Evolutionary conservation across 2,329 filamentous ascomycete genomes (phyloP).

Genomic region (Didymella keratinophila): DNA sequence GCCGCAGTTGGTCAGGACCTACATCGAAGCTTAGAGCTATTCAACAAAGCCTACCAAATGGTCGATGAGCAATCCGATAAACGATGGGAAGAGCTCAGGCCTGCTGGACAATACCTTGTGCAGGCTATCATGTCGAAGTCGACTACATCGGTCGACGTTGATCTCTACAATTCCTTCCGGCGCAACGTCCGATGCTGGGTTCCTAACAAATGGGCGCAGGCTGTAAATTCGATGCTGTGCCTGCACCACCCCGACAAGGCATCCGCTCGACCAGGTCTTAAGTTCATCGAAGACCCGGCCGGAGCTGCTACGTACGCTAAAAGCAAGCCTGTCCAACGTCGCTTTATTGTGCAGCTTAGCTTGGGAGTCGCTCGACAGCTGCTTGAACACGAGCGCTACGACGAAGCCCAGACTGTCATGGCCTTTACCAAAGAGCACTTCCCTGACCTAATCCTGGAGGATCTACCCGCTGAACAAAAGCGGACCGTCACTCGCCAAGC

Average conservation of each 20-base stretch:
- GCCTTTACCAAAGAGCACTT: constrained; percentile 43
- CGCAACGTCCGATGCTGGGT: constrained; percentile 34
- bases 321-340: constrained; percentile 20
- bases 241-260: constrained; percentile 40
- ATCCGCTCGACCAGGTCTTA: constrained; percentile 31
- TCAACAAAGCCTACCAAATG: constrained; percentile 36
- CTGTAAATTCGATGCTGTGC: constrained; percentile 39
- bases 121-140: constrained; percentile 32
- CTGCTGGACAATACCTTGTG: constrained; percentile 37
- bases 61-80: constrained; percentile 22
- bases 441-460: constrained; percentile 39
- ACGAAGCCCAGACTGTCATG: constrained; percentile 42
- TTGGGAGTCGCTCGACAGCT: constrained; percentile 42
- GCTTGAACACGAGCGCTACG: constrained; percentile 38
- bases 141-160: constrained; percentile 13
- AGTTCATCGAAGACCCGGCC: constrained; percentile 34
- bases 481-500: neutral
- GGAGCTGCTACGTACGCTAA: constrained; percentile 27
- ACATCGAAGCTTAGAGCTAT: constrained; percentile 31
- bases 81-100: constrained; percentile 25
- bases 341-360: constrained; percentile 42
- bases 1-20: constrained; percentile 23
- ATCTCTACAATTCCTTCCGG: constrained; percentile 40
- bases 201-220: constrained; percentile 27
- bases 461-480: constrained; percentile 11